Evolutionary conservation across 202 grass and related monocot genomes (phyloP).

Genomic region (Hordeum pubiflorum): DNA sequence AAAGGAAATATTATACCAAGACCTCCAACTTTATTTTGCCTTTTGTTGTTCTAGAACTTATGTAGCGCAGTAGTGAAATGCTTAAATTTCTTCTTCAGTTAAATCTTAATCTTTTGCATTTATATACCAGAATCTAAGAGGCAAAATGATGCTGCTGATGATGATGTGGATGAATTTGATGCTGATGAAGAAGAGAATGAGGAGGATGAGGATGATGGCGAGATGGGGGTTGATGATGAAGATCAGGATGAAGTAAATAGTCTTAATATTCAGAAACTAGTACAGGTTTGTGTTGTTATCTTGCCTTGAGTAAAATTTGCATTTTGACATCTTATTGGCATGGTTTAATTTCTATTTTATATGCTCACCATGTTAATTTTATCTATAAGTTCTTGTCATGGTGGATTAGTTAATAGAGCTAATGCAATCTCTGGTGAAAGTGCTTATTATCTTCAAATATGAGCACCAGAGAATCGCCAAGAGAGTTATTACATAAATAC

Average conservation of each 20-base stretch:
- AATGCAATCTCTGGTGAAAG: not conserved
- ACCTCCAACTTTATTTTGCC: too few species aligned
- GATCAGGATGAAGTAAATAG: slow-evolving; percentile 66
- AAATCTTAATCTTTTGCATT: slow-evolving; percentile 4
- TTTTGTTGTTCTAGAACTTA: too few species aligned
- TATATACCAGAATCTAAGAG: slow-evolving; percentile 58
- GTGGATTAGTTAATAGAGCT: not conserved
- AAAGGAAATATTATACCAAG: not conserved
- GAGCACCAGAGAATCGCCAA: not conserved
- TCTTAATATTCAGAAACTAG: slow-evolving; percentile 54
- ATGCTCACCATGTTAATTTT: not conserved
- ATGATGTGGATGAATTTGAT: slow-evolving; percentile 75
- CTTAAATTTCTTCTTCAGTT: not conserved
- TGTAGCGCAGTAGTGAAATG: not conserved
- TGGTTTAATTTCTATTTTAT: not conserved
- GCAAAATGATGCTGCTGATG: slow-evolving; percentile 40
- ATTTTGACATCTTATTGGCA: not conserved
- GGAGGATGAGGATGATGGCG: slow-evolving; percentile 59
- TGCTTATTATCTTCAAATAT: not conserved
- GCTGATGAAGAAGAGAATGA: slow-evolving; percentile 61
- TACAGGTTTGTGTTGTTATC: slow-evolving; percentile 56
- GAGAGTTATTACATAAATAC: not conserved
- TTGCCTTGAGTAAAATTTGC: not conserved
- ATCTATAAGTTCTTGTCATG: not conserved
- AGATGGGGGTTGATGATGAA: slow-evolving; percentile 79